Conservation (phyloP, 2,329 filamentous ascomycete genomes). For the Calonectria multiphialidica region DNA sequence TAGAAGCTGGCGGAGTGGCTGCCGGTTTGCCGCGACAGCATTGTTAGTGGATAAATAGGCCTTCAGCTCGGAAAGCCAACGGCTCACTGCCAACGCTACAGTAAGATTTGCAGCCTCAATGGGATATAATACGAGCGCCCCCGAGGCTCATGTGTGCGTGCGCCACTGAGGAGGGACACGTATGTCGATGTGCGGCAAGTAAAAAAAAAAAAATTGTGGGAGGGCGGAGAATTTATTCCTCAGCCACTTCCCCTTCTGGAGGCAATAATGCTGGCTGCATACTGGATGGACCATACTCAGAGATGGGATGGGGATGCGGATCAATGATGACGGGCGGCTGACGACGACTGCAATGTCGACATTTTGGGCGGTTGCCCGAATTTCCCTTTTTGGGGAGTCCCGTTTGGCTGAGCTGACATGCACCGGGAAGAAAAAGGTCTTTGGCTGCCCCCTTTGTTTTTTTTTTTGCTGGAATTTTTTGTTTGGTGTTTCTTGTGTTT, state of each 20-base stretch:
- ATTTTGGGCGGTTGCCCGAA: background rate
- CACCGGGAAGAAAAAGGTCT: background rate
- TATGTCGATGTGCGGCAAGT: background rate
- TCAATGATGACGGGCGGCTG: conserved; percentile 12
- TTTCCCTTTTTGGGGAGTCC: background rate
- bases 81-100: background rate
- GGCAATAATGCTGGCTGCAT: conserved; percentile 3
- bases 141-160: background rate
- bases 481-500: background rate
- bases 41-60: background rate
- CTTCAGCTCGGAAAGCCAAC: background rate
- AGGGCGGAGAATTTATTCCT: background rate
- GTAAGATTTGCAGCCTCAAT: background rate
- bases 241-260: background rate
- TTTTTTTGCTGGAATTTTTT: background rate
- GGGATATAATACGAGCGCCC: background rate
- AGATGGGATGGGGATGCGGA: conserved; percentile 16
- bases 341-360: conserved; percentile 24
- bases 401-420: background rate
- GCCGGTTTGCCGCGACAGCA: conserved; percentile 5
- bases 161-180: background rate
- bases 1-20: background rate
- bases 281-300: background rate
- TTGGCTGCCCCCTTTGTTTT: background rate
- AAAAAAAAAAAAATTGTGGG: background rate